Evolutionary conservation across 805 yeast species (phyloP), one percentile per base, ranked within the genome.

Genomic region (Wickerhamomyces strasburgensis): DNA sequence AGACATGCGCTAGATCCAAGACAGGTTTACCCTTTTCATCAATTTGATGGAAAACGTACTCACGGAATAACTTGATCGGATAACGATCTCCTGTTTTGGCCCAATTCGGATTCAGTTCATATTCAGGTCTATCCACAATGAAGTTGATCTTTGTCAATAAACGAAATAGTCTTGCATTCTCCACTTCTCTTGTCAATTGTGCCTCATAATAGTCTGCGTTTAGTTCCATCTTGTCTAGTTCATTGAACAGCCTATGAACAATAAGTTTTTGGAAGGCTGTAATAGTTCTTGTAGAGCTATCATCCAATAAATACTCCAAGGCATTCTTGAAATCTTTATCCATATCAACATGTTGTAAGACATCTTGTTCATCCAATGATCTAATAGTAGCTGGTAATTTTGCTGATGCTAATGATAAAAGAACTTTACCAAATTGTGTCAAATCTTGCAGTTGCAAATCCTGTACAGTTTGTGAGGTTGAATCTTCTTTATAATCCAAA

Each of bases 151-250:
- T 93, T 40, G 88, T 68, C 54, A 90, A 64, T 29, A 93, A 67
- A 42, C 98, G 70, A 48, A 90, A 87, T 21, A 93, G 62, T 42
- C 98, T 69, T 4, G 84, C 93, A 58, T 93, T 93, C 57, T 93
- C 98, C 18, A 89, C 62, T 58, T 90, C 98, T 37, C 73, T 70
- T 13, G 76, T 58, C 27, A 93, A 61, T 42, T 73, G 75, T 3
- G 73, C 62, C 54, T 83, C 89, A 47, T 73, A 66, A 49, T 61
- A 73, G 49, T 84, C 93, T 5, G 71, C 61, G 35, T 67, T 61
- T 29, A 65, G 65, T 52, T 75, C 73, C 14, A 77, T 53, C 3
- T 72, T 71, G 49, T 80, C 72, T 31, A 77, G 44, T 5, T 70
- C 52, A 25, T 60, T 59, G 39, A 78, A 59, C 31, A 78, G 55